Evolutionary conservation across 768 basidiomycete genomes (phyloP).

Genomic region (Phlebiopsis flavidoalba): DNA sequence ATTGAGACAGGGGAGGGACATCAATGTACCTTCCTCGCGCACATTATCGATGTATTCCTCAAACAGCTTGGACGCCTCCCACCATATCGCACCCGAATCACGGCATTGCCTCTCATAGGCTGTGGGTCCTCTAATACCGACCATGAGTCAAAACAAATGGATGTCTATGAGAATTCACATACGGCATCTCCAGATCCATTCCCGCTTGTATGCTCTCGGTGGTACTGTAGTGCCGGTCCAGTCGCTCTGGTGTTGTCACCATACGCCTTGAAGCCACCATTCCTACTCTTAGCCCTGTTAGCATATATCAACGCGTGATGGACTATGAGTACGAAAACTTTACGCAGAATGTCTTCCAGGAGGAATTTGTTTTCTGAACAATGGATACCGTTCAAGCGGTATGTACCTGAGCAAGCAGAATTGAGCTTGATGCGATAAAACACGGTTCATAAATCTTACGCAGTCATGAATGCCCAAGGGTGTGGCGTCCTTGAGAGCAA

Average conservation of each 20-base stretch:
- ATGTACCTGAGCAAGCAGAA: conserved; percentile 32
- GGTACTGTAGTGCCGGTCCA: conserved; percentile 49
- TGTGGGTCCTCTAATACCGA: conserved; percentile 35
- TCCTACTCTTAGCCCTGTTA: conserved; percentile 31
- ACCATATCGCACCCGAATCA: conserved; percentile 34
- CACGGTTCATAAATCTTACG: conserved; percentile 29
- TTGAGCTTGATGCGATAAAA: background rate
- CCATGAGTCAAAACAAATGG: background rate
- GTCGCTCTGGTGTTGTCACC: conserved; percentile 62
- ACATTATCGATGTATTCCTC: conserved; percentile 35
- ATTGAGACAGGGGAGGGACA: background rate
- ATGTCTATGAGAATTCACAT: conserved; percentile 11
- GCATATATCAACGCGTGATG: background rate
- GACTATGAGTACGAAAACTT: conserved; percentile 24
- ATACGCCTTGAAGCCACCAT: conserved; percentile 59
- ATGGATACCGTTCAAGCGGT: conserved; percentile 56
- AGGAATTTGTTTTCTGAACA: conserved; percentile 49
- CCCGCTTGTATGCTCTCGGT: conserved; percentile 53
- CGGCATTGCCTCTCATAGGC: conserved; percentile 43
- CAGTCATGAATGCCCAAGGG: conserved; percentile 58
- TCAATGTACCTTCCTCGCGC: conserved; percentile 18
- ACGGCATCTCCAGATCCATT: conserved; percentile 62
- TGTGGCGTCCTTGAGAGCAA: conserved; percentile 50
- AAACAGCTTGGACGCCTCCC: conserved; percentile 33
- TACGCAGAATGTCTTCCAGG: conserved; percentile 48